Evolutionary conservation across 352 stramenopile genomes (phyloP), one percentile per base, ranked within the genome.

Genomic region (Phytopythium montanum): DNA sequence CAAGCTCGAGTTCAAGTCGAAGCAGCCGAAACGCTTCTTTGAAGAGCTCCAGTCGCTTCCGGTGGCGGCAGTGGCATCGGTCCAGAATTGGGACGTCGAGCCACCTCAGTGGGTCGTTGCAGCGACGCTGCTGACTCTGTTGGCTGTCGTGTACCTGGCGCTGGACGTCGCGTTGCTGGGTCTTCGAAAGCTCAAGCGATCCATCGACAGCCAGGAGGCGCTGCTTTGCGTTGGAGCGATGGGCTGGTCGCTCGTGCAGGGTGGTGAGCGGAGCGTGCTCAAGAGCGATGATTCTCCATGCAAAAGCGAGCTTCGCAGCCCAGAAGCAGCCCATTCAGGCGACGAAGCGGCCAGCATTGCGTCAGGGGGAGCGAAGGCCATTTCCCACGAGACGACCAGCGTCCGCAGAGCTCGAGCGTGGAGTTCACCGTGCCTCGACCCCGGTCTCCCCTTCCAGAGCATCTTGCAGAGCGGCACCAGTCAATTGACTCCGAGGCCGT

Each of bases 91-190:
- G 33, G 23, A 56, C 1, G 3, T 21, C n/a, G 42, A 63, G 14
- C 36, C 26, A 2, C 16, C 56, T n/a, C 36, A 56, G 33, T 74
- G 60, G 65, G 64, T 61, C 42, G 48, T 70, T 29, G 45, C 62
- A 5, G 59, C 48, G 48, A 60, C 61, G 25, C 41, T 79, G 12
- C 48, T 69, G 16, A 50, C 75, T 49, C 33, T 66, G 14, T 48
- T 78, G 14, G 66, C 63, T 23, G 61, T 70, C 21, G 16, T 62
- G 13, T 74, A 72, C 48, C 28, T 78, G 26, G 34, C 48, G 23
- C 36, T 77, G 28, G 65, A 74, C 29, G 28, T 72, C 13, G 34
- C 65, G 19, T 41, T 62, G 13, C 60, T 66, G 1, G 54, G 33
- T 23, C 39, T 65, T 29, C 61, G 45, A 3, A 50, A 62, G 33